Evolutionary conservation across 2,329 filamentous ascomycete genomes (phyloP), one percentile per base, ranked within the genome.

Genomic region (Cryphonectria nitschkei): DNA sequence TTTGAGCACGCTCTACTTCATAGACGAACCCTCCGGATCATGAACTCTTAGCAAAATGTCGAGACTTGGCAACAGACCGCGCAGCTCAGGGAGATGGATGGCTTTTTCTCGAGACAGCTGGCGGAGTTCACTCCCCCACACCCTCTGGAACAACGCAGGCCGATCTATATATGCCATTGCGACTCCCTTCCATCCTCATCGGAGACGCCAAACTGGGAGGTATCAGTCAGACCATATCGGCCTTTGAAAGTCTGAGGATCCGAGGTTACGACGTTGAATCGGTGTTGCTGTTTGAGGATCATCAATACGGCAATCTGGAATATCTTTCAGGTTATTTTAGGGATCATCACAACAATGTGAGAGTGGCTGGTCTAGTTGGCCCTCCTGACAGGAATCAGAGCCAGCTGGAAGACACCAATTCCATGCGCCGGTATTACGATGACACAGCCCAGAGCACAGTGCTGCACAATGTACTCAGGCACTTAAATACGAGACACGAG

Each of bases 91-190:
- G 81, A 6, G 78, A 82, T 61, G 87, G 87, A 19, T 88, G 90
- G 79, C 81, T 92, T 1, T 85, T 97, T 63, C 83, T 97, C 60
- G 93, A 97, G 78, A 96, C 93, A 2, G 93, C 94, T 0, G 93
- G 94, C 0, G 93, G 93, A 0, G 92, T 95, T 0, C 89, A 95
- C 73, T 95, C 93, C 0, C 93, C 93, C 0, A 88, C 88, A 0
- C 93, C 93, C 0, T 93, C 91, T 41, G 92, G 93, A 16, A 91
- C 86, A 1, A 89, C 92, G 0, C 93, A 97, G 77, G 93, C 91
- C 2, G 93, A 97, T 76, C 81, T 95, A 0, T 96, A 94, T 77
- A 84, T 90, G 34, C 90, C 92, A 0, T 80, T 97, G 0, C 86
- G 93, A 22, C 80, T 92, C 0, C 93, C 93, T 0, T 87, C 92